Conservation (phyloP, 2,329 filamentous ascomycete genomes). For the Ophiostoma piceae region DNA sequence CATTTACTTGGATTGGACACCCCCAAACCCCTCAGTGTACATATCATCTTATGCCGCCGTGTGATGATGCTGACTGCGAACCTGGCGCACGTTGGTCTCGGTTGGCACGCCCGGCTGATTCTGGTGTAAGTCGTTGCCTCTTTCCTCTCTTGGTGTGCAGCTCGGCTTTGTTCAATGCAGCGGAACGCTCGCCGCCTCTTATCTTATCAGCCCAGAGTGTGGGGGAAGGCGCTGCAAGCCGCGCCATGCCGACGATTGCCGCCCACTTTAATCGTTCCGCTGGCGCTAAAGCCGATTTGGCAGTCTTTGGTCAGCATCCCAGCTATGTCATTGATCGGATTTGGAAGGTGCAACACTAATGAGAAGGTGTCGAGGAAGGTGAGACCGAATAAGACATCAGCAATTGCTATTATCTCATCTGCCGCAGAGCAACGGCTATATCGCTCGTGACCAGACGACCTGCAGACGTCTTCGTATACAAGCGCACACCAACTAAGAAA, state of each 20-base stretch:
- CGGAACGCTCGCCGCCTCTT: conserved; percentile 23
- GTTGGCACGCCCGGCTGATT: not conserved
- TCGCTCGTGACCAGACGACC: not conserved
- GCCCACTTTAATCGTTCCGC: conserved; percentile 25
- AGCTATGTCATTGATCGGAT: conserved; percentile 1
- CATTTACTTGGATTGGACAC: not conserved
- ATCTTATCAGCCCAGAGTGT: conserved; percentile 22
- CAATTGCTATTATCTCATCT: not conserved
- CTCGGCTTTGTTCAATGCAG: conserved; percentile 25
- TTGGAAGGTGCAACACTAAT: not conserved
- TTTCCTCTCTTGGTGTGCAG: not conserved
- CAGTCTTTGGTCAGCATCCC: not conserved
- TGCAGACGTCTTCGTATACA: not conserved
- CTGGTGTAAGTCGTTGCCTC: not conserved
- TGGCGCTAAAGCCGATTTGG: conserved; percentile 4
- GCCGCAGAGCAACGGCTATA: not conserved
- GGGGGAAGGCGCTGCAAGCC: conserved; percentile 21
- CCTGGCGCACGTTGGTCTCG: not conserved
- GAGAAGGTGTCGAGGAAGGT: not conserved
- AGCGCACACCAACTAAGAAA: not conserved
- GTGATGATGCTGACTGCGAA: not conserved
- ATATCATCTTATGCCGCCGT: not conserved
- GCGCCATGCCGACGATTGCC: conserved; percentile 33
- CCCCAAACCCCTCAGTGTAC: not conserved
- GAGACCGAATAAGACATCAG: conserved; percentile 5